Base-by-base conservation (phyloP, 345 rosid genomes). In the Linum trigynum region DNA sequence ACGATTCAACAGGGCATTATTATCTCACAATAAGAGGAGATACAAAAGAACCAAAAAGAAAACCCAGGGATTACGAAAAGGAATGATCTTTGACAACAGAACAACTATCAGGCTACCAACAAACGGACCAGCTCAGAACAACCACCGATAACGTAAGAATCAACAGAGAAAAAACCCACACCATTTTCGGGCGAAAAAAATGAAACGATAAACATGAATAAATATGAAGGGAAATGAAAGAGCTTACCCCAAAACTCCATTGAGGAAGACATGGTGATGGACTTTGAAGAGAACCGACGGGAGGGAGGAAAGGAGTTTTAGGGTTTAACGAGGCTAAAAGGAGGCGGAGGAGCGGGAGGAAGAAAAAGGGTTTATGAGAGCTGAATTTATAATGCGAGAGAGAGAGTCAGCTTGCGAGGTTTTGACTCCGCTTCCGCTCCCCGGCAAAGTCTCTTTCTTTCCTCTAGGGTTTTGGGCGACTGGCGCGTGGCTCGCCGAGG, bases 231-330 rank as follows among this genome's bases (percentile, higher is more conserved):
- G 14, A 1, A 3, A 40, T 10, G n/a, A 12, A 15, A 8, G 9
- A 6, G 42, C 48, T 50, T 59, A 72, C 76, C 76, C 76, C 76
- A 68, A 37, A 72, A 72, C 55, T 68, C 65, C 71, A 72, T 72
- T 23, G 32, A 23, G 35, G 76, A 16, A 38, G 65, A 40, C 61
- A 48, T 48, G 53, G 7, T n/a, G 32, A 16, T 12, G 12, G 57
- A 23, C 32, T 23, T 23, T 23, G 32, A 23, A 23, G 32, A 23
- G 32, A 23, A 23, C 32, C 32, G 57, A 55, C 10, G 57, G 15
- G 59, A 8, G 5, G 23, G 7, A 37, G 23, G 3, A 37, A 2
- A 3, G 10, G 36, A 7, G 7, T 57, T 2, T 57, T 57, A 57
- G 61, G 61, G 61, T 57, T 57, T 57, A 17, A 10, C 38, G 61